Evolutionary conservation across 2,329 filamentous ascomycete genomes (phyloP).

Genomic region (Fusarium pilosicola): DNA sequence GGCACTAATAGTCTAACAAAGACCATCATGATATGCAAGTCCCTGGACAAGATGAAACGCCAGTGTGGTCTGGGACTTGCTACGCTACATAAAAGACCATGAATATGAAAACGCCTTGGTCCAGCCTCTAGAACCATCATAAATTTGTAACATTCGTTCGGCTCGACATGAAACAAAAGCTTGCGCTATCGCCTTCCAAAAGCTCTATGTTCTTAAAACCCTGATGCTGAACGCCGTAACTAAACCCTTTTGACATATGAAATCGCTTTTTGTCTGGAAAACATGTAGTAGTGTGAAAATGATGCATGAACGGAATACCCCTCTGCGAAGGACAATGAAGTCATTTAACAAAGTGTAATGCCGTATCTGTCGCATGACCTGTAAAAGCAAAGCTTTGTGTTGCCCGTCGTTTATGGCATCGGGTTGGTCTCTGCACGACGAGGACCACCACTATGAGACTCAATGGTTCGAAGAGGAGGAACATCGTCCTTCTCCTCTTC

Average conservation of each 20-base stretch:
- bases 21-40: neutral
- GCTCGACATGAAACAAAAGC: constrained; percentile 3
- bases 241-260: neutral
- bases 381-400: neutral
- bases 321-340: neutral
- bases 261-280: constrained; percentile 20
- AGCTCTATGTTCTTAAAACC: constrained; percentile 12
- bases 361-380: neutral
- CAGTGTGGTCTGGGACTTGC: neutral
- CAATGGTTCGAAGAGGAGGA: constrained; percentile 39
- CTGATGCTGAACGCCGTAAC: constrained; percentile 18
- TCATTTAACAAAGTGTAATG: neutral
- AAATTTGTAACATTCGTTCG: neutral
- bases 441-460: constrained; percentile 40
- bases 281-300: constrained; percentile 16
- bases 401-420: constrained; percentile 26
- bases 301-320: neutral
- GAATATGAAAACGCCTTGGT: neutral
- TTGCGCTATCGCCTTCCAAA: constrained; percentile 17
- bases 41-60: neutral
- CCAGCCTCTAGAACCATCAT: neutral
- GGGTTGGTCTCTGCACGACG: constrained; percentile 44
- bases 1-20: constrained; percentile 9
- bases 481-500: constrained; percentile 45
- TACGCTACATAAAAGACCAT: constrained; percentile 12